Conservation (phyloP, 2,329 filamentous ascomycete species). For the Tolypocladium tundrense region DNA sequence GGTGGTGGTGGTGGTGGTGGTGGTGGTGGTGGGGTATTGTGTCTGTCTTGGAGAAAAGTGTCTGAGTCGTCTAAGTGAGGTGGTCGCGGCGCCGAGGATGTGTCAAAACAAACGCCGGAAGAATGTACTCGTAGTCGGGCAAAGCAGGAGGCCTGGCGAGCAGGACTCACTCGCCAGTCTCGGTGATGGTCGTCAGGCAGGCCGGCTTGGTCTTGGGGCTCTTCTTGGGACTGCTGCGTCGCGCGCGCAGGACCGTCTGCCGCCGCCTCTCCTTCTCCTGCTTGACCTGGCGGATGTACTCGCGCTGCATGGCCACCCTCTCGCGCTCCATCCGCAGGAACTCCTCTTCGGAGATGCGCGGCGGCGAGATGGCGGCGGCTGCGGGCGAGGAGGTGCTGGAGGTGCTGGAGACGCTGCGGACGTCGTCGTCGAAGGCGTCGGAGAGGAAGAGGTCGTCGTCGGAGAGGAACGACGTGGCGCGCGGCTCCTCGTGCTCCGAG, state of each 20-base stretch:
- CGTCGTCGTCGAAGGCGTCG: constrained; percentile 40
- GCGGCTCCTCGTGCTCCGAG: constrained; percentile 28
- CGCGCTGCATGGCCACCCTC: constrained; percentile 39
- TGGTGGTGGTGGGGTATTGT: not conserved
- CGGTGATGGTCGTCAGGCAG: constrained; percentile 45
- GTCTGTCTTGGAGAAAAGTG: not conserved
- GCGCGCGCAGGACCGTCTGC: constrained; percentile 20
- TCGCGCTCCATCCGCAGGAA: constrained; percentile 40
- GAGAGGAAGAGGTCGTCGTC: constrained; percentile 53
- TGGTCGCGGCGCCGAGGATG: not conserved
- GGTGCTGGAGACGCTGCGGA: constrained; percentile 35
- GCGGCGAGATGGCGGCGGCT: constrained; percentile 18
- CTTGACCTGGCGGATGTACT: constrained; percentile 39
- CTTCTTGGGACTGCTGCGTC: constrained; percentile 37
- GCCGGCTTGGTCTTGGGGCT: constrained; percentile 35
- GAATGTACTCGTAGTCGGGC: not conserved
- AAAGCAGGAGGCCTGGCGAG: not conserved
- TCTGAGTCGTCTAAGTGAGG: not conserved
- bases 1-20: not conserved
- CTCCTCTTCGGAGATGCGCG: constrained; percentile 34
- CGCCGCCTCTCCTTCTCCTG: constrained; percentile 45
- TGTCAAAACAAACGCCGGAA: not conserved
- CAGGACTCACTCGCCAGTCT: constrained; percentile 20
- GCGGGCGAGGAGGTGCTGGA: constrained; percentile 27
- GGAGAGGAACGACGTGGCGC: constrained; percentile 46